Conservation (phyloP, 2,329 filamentous ascomycete genomes). For the Venturia nashicola region DNA sequence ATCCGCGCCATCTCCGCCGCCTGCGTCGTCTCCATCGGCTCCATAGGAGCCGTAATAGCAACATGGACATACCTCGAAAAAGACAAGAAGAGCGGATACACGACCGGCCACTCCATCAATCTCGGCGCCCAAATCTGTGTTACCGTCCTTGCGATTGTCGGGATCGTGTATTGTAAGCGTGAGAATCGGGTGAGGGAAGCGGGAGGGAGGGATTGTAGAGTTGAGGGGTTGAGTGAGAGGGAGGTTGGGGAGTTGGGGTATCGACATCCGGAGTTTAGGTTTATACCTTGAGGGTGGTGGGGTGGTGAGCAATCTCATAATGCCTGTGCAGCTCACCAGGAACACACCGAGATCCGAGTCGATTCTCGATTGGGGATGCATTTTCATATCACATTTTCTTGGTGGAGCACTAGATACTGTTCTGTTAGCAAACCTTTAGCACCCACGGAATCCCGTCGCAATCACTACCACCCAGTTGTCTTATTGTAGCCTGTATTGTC, state of each 20-base stretch:
- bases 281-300: background rate
- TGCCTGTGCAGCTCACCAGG: too few relatives aligned
- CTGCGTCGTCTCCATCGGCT: slow-evolving; percentile 44
- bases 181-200: slow-evolving; percentile 39
- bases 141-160: slow-evolving; percentile 32
- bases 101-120: slow-evolving; percentile 45
- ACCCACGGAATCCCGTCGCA: too few relatives aligned
- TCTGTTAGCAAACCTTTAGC: too few relatives aligned
- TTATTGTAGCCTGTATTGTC: too few relatives aligned
- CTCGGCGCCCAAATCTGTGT: slow-evolving; percentile 36
- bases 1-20: slow-evolving; percentile 43
- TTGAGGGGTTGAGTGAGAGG: slow-evolving; percentile 36
- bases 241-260: slow-evolving; percentile 39
- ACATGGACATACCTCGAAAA: slow-evolving; percentile 42
- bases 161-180: slow-evolving; percentile 40
- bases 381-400: too few relatives aligned
- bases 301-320: background rate
- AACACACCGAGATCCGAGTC: too few relatives aligned
- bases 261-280: slow-evolving; percentile 43
- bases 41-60: slow-evolving; percentile 44
- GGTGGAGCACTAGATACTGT: too few relatives aligned
- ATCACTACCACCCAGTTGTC: too few relatives aligned
- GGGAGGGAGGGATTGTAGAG: slow-evolving; percentile 36
- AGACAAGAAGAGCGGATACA: slow-evolving; percentile 34
- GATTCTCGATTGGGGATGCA: too few relatives aligned